phyloP scores from a whole-genome alignment of 1,284 basidiomycete genomes.

The Thelephora terrestris region DNA sequence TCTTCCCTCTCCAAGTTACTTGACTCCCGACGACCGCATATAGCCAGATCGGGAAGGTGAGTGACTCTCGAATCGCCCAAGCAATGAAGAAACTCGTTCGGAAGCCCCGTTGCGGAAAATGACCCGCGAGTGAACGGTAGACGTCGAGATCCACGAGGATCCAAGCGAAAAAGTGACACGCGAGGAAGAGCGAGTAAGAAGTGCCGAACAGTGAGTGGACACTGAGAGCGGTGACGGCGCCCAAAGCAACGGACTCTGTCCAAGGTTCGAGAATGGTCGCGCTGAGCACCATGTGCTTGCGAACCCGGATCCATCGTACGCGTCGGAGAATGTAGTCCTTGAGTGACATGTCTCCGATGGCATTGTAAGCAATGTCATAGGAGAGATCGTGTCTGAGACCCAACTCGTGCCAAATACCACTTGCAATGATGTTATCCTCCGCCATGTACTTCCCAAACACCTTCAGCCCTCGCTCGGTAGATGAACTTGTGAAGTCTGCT shows the following conservation, averaged over 20 bases:
- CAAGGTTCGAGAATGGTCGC: slow-evolving; percentile 85
- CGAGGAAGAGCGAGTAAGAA: slow-evolving; percentile 42
- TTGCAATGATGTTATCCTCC: slow-evolving; percentile 93
- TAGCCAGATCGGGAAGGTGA: slow-evolving; percentile 81
- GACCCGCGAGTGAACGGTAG: slow-evolving; percentile 63
- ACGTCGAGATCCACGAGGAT: slow-evolving; percentile 65
- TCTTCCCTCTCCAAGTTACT: slow-evolving; percentile 76
- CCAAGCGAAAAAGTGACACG: slow-evolving; percentile 48
- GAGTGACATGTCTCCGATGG: slow-evolving; percentile 80
- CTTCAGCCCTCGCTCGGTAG: slow-evolving; percentile 45
- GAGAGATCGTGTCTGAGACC: slow-evolving; percentile 79
- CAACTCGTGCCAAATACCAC: slow-evolving; percentile 85
- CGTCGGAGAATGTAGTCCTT: slow-evolving; percentile 76
- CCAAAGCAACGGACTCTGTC: slow-evolving; percentile 74
- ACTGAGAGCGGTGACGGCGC: slow-evolving; percentile 51
- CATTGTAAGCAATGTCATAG: slow-evolving; percentile 80
- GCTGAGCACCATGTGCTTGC: slow-evolving; percentile 81
- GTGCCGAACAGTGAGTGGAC: slow-evolving; percentile 43
- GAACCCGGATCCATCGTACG: slow-evolving; percentile 89
- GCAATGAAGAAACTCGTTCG: slow-evolving; percentile 60
- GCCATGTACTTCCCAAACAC: slow-evolving; percentile 83
- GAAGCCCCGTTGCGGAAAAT: slow-evolving; percentile 38
- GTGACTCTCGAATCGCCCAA: slow-evolving; percentile 68
- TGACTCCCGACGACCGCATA: slow-evolving; percentile 71
- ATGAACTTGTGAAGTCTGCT: slow-evolving; percentile 14